Conservation (phyloP, 768 basidiomycete genomes). For the Tephrocybe sp. region DNA sequence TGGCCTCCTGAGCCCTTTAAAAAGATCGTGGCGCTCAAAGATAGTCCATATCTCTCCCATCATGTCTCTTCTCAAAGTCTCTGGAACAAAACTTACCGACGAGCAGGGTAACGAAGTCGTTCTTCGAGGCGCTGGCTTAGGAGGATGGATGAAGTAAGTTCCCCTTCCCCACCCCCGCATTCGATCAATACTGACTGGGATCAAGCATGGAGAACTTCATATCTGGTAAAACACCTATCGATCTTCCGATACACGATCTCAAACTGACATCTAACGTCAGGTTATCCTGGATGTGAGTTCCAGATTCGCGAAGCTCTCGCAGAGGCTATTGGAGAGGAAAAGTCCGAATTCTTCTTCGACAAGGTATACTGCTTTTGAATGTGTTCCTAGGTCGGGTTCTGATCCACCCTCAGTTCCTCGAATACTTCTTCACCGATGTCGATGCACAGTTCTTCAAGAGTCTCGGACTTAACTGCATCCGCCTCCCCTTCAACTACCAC, state of each 20-base stretch:
- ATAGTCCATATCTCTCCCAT: slow-evolving; percentile 11
- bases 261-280: slow-evolving; percentile 25
- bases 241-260: not conserved
- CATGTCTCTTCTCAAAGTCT: slow-evolving; percentile 58
- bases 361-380: slow-evolving; percentile 43
- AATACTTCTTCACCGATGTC: slow-evolving; percentile 78
- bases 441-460: slow-evolving; percentile 79
- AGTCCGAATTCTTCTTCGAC: slow-evolving; percentile 82
- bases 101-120: slow-evolving; percentile 56
- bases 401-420: slow-evolving; percentile 56
- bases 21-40: slow-evolving; percentile 4
- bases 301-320: slow-evolving; percentile 75
- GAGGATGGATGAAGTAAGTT: slow-evolving; percentile 85
- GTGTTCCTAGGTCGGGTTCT: slow-evolving; percentile 1
- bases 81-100: slow-evolving; percentile 62
- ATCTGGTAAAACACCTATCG: slow-evolving; percentile 38
- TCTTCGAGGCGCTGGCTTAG: slow-evolving; percentile 74
- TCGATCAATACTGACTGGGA: slow-evolving; percentile 8
- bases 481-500: slow-evolving; percentile 72
- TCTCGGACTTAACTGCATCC: slow-evolving; percentile 79
- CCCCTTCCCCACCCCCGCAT: not conserved
- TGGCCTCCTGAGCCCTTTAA: slow-evolving; percentile 13
- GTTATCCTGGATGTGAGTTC: slow-evolving; percentile 80
- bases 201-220: slow-evolving; percentile 78
- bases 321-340: slow-evolving; percentile 61